These are phyloP conservation scores for Gamsiella multidivaricata DNA, from an alignment of 192 early-diverging fungal genomes.

Conservation along the genomic window DNA sequence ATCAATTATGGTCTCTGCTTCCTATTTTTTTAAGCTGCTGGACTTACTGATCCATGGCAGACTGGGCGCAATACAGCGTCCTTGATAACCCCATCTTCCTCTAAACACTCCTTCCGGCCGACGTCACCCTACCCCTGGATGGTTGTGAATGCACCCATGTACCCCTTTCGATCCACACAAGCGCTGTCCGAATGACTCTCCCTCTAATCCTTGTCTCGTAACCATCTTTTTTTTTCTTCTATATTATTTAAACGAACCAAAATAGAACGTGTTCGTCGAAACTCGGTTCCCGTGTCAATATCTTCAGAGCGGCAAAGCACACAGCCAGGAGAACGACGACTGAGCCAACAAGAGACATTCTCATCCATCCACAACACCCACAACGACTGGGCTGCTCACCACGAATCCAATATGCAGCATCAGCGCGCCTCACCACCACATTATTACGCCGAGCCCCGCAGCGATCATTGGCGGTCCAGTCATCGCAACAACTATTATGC, in stretches of 20 bases:
- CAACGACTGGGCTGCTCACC: constrained; percentile 18
- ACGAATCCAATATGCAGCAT: constrained; percentile 9
- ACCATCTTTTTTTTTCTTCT: background rate
- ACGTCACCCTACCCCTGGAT: too few species aligned
- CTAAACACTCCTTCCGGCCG: too few species aligned
- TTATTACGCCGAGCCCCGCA: constrained; percentile 6
- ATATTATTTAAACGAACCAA: too few species aligned
- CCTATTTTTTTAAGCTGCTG: too few species aligned
- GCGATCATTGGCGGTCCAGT: constrained; percentile 1
- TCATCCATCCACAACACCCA: constrained; percentile 1
- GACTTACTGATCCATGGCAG: too few species aligned
- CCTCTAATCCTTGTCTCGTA: background rate
- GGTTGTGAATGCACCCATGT: too few species aligned
- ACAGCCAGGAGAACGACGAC: constrained; percentile 15
- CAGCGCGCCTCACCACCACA: background rate
- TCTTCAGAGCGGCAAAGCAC: constrained; percentile 10
- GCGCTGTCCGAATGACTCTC: too few species aligned
- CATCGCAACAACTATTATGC: constrained; percentile 12
- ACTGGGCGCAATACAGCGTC: too few species aligned
- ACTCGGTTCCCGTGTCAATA: constrained; percentile 31
- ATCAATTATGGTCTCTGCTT: too few species aligned
- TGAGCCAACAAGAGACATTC: constrained; percentile 41
- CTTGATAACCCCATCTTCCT: too few species aligned
- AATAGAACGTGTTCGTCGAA: constrained; percentile 21
- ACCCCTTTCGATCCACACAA: too few species aligned